Evolutionary conservation across 306 rosid species (phyloP).

Genomic region (Cucurbita ficifolia): DNA sequence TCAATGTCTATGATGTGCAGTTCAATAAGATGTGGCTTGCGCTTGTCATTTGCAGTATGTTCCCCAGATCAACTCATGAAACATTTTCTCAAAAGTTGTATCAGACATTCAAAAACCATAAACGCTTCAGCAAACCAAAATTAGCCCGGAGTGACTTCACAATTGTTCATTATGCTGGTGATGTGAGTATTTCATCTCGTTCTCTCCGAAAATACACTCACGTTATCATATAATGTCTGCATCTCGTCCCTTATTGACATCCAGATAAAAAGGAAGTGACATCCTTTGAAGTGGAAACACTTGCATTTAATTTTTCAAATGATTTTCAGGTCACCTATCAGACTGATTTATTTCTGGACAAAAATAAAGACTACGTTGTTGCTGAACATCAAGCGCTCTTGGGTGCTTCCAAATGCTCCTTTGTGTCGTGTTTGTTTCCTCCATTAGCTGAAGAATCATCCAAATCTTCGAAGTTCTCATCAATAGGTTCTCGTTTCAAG

Average conservation of each 20-base stretch:
- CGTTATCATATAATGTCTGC: not conserved
- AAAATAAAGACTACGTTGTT: constrained; percentile 98
- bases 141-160: constrained; percentile 89
- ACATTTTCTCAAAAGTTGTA: constrained; percentile 94
- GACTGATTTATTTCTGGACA: constrained; percentile 94
- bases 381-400: constrained; percentile 95
- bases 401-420: constrained; percentile 65
- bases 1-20: not conserved
- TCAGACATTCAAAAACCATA: constrained; percentile 88
- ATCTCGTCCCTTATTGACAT: not conserved
- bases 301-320: constrained; percentile 7
- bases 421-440: constrained; percentile 64
- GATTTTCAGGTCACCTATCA: constrained; percentile 84
- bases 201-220: not conserved
- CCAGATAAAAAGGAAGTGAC: not conserved
- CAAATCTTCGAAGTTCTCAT: constrained; percentile 88
- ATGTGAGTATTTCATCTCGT: constrained; percentile 45
- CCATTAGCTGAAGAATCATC: constrained; percentile 80
- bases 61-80: constrained; percentile 98
- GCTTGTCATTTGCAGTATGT: constrained; percentile 60
- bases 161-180: constrained; percentile 97
- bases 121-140: constrained; percentile 86
- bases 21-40: constrained; percentile 6
- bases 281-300: constrained; percentile 9
- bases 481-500: constrained; percentile 98